Conservation (phyloP, 1,284 basidiomycete species). For the Moesziomyces aphidis region DNA sequence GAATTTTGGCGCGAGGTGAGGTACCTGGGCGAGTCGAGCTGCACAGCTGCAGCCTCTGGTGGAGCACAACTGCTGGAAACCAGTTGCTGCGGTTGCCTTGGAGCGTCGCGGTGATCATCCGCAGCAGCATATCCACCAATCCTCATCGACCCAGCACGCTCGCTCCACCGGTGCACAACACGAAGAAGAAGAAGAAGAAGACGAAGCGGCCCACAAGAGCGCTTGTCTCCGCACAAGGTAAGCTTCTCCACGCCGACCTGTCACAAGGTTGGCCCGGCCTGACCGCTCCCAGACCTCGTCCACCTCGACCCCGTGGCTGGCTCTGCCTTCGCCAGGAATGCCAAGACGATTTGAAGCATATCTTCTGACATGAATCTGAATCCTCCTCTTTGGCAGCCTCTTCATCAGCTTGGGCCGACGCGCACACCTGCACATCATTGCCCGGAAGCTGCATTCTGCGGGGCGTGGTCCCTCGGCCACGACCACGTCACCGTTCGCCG, state of each 20-base stretch:
- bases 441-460: constrained; percentile 33
- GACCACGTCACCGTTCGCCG: constrained; percentile 32
- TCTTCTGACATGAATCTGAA: not conserved
- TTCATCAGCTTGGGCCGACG: constrained; percentile 27
- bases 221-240: constrained; percentile 47
- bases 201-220: constrained; percentile 22
- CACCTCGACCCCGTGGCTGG: constrained; percentile 12
- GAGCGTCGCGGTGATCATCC: constrained; percentile 5
- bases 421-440: constrained; percentile 39
- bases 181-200: constrained; percentile 5
- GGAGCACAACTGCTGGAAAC: not conserved
- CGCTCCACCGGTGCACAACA: not conserved
- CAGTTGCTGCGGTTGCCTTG: constrained; percentile 18
- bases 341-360: not conserved
- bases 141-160: constrained; percentile 1
- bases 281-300: not conserved
- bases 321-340: constrained; percentile 14
- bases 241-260: not conserved
- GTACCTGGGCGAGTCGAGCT: not conserved
- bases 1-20: not conserved
- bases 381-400: not conserved
- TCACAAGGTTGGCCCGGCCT: not conserved
- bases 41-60: not conserved
- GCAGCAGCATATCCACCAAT: constrained; percentile 9
- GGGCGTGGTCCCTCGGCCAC: constrained; percentile 35